Percentiles rank a stretch among this genome's conserved stretches.
phyloP scores from a whole-genome alignment of 768 basidiomycete species.

The Boletus vermiculosoides region DNA sequence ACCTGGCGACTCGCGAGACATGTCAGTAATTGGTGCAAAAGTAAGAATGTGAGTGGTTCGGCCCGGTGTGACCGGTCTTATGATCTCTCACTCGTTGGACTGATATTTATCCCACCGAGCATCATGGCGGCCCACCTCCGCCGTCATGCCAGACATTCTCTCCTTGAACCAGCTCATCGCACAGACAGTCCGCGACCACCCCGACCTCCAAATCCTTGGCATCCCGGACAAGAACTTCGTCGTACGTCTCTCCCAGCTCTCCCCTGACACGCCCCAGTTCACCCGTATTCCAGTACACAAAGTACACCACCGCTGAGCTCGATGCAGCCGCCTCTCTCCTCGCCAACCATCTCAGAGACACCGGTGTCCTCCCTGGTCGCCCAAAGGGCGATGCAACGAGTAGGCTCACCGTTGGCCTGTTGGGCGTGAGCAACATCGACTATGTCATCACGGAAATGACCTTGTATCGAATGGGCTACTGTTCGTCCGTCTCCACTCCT shows the following conservation, averaged over 20 bases:
- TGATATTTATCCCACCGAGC: neutral
- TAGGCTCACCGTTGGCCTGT: slow-evolving; percentile 24
- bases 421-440: slow-evolving; percentile 29
- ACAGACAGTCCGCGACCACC: slow-evolving; percentile 17
- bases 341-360: slow-evolving; percentile 23
- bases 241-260: slow-evolving; percentile 1
- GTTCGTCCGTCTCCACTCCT: slow-evolving; percentile 11
- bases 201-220: slow-evolving; percentile 22
- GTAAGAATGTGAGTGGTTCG: neutral
- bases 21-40: neutral
- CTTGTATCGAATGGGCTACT: slow-evolving; percentile 33
- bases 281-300: slow-evolving; percentile 18
- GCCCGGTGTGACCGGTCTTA: neutral
- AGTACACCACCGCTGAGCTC: slow-evolving; percentile 24
- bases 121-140: neutral
- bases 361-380: slow-evolving; percentile 21
- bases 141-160: slow-evolving; percentile 20
- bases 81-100: neutral
- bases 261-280: neutral
- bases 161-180: slow-evolving; percentile 31
- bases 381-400: slow-evolving; percentile 24
- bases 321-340: slow-evolving; percentile 29
- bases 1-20: neutral
- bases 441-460: slow-evolving; percentile 28
- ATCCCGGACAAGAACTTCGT: slow-evolving; percentile 27